These are phyloP conservation scores for Hondaea fermentalgiana DNA, from an alignment of 108 stramenopile species.

Conservation along the genomic window DNA sequence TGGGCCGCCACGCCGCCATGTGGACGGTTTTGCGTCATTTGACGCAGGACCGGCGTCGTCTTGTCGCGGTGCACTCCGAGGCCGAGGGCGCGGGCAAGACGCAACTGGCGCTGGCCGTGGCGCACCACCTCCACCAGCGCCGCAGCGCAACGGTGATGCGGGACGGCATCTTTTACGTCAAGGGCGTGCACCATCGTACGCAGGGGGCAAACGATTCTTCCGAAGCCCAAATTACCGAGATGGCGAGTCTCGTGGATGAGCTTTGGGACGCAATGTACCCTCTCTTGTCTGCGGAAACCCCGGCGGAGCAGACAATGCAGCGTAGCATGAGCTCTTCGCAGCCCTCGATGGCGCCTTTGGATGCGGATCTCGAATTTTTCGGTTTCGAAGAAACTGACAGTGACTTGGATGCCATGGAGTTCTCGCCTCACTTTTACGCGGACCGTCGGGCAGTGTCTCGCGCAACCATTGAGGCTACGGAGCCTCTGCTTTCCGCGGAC, in stretches of 20 bases:
- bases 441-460: not conserved
- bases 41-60: not conserved
- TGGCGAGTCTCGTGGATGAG: not conserved
- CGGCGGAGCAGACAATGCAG: not conserved
- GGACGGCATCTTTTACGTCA: not conserved
- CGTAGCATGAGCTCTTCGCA: not conserved
- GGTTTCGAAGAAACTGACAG: no score
- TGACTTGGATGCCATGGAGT: not conserved
- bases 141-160: not conserved
- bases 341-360: not conserved
- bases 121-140: slow-evolving; percentile 11
- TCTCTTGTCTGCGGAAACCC: not conserved
- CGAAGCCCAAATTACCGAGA: not conserved
- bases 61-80: not conserved
- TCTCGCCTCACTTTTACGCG: not conserved
- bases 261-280: not conserved
- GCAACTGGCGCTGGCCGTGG: not conserved
- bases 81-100: not conserved
- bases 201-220: not conserved
- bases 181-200: not conserved
- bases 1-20: not conserved
- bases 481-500: not conserved
- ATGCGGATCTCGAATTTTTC: not conserved
- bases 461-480: not conserved
- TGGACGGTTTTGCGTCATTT: not conserved